Base-by-base conservation (phyloP, 768 basidiomycete genomes). In the Gelatoporia subvermispora region DNA sequence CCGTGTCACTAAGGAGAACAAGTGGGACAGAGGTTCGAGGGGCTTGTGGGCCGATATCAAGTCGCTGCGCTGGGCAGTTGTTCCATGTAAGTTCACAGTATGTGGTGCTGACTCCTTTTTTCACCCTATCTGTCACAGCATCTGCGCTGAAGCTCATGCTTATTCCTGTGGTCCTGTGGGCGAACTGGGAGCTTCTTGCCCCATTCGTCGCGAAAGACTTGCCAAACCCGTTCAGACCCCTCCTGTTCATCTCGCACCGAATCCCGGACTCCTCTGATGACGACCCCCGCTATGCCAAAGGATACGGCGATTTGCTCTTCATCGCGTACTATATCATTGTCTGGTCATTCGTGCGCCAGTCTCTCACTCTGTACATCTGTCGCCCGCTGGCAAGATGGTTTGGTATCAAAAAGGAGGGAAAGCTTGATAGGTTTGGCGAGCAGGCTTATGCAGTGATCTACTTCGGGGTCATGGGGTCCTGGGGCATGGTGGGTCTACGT, bases 371-470 rank as follows among this genome's bases (percentile, higher is more conserved):
- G 59, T 78, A 77, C 47, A 31, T 91, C 10, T 80, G 82, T 38
- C 70, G 72, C 20, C 88, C 87, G 1, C 54, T 93, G 34, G 93
- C 86, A 0, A 75, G 71, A 28, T 72, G 75, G 50, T 82, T 85
- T 47, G 87, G 93, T 2, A 77, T 99, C 42, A 77, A 71, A 59
- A 81, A 74, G 52, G 65, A 68, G 49, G 62, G 62, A 20, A 96
- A 94, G 65, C 65, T 93, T 13, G 80, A 84, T 47, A 73, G 95
- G 31, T 97, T 97, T 60, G 88, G 83, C 17, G 95, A 99, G 69
- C 95, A 95, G 62, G 82, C 80, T 0, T 96, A 99, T 65, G 89
- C 93, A 0, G 43, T 89, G 39, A 54, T 89, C 13, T 99, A 98
- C 66, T 94, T 91, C 57, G 56, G 71, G 1, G 47, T 81, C 52